A percentile compares a stretch with the other conserved stretches of the same genome.
phyloP scores from a whole-genome alignment of 1,284 basidiomycete genomes.

The Leccinum angustisporum region DNA sequence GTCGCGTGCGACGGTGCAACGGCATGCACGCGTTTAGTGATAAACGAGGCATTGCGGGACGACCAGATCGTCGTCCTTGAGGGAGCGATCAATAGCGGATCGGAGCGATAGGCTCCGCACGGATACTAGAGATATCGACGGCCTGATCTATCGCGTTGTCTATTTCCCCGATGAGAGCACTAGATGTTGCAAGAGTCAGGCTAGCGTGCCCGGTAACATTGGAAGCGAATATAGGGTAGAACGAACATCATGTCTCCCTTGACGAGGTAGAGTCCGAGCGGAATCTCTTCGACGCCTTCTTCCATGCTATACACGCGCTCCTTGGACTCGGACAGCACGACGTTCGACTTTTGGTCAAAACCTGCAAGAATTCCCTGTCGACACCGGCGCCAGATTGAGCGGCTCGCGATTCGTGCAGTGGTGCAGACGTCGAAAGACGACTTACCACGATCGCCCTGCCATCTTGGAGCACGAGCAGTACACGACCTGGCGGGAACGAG shows the following conservation, averaged over 20 bases:
- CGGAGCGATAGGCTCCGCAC: conserved; percentile 84
- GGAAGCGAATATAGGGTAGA: background rate
- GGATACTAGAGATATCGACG: conserved; percentile 75
- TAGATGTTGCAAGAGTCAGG: conserved; percentile 32
- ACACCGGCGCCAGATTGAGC: background rate
- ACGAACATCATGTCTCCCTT: conserved; percentile 96
- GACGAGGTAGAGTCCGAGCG: conserved; percentile 94
- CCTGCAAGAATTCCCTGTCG: conserved; percentile 83
- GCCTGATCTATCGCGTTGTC: conserved; percentile 83
- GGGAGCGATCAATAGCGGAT: conserved; percentile 60
- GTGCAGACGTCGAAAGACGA: background rate
- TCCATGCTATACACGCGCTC: conserved; percentile 90
- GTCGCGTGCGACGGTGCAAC: background rate
- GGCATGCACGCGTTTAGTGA: background rate
- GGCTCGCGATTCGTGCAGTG: background rate
- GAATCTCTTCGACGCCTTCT: conserved; percentile 91
- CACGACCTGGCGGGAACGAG: background rate
- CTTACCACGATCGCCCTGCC: conserved; percentile 81
- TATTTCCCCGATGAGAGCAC: conserved; percentile 87
- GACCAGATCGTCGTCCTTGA: background rate
- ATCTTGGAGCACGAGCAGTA: conserved; percentile 41
- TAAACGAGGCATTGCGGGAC: background rate
- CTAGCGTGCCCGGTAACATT: background rate
- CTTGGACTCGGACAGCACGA: conserved; percentile 87
- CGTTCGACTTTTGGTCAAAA: conserved; percentile 90